Conservation (phyloP, 2,329 filamentous ascomycete species). For the Neospermospora avenae region DNA sequence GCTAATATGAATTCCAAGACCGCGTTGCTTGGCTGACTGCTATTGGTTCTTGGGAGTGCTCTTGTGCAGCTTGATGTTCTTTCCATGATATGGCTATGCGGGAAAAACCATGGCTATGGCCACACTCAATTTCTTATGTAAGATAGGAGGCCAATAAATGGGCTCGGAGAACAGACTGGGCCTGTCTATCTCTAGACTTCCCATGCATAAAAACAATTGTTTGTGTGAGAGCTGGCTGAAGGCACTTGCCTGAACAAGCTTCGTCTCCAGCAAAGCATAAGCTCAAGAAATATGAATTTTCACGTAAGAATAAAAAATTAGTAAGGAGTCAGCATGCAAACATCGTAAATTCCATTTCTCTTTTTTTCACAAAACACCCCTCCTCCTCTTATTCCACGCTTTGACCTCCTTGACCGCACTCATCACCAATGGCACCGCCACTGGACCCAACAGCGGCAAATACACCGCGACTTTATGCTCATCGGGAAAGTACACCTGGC, state of each 20-base stretch:
- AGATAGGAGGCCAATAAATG: no score
- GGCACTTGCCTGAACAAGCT: background rate
- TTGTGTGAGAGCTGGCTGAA: background rate
- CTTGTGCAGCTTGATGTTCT: no score
- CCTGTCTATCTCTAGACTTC: no score
- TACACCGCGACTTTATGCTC: conserved; percentile 98
- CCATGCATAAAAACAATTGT: background rate
- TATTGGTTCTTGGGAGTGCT: no score
- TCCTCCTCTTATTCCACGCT: conserved; percentile 35
- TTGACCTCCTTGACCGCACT: conserved; percentile 78
- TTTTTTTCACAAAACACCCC: background rate
- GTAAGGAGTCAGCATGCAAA: background rate
- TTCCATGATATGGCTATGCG: no score
- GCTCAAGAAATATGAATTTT: background rate
- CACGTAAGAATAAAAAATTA: background rate
- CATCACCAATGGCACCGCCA: conserved; percentile 86
- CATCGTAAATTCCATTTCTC: background rate
- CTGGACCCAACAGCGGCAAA: conserved; percentile 81
- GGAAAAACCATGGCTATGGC: no score
- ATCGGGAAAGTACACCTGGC: conserved; percentile 96
- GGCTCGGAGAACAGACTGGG: no score
- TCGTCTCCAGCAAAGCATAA: no score
- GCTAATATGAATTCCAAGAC: no score
- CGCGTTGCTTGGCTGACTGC: no score
- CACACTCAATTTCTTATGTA: no score